Evolutionary conservation across 345 rosid species (phyloP).

Genomic region (Erodium maritimum): DNA sequence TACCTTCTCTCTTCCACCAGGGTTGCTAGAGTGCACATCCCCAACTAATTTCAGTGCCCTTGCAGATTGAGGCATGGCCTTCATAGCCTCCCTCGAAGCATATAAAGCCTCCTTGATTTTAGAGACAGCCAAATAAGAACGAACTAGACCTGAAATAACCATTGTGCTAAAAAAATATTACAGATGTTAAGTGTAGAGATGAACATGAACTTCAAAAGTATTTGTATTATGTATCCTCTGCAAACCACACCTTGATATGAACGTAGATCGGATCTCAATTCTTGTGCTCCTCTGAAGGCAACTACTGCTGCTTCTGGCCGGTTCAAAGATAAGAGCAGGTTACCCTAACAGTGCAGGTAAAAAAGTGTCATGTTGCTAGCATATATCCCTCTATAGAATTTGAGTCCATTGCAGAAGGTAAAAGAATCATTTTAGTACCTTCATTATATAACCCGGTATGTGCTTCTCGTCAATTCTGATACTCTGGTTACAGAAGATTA

Average conservation of each 20-base stretch:
- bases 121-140: conserved; percentile 78
- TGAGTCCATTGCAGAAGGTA: background rate
- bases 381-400: background rate
- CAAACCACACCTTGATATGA: conserved; percentile 75
- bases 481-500: conserved; percentile 44
- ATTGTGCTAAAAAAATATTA: background rate
- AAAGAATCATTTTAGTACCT: conserved; percentile 33
- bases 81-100: conserved; percentile 98
- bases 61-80: conserved; percentile 98
- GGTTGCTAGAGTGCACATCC: conserved; percentile 83
- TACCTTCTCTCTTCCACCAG: conserved; percentile 97
- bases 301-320: conserved; percentile 79
- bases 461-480: conserved; percentile 87
- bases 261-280: conserved; percentile 94
- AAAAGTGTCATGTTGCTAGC: background rate
- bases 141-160: conserved; percentile 69
- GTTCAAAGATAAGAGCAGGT: conserved; percentile 62
- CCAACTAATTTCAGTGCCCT: conserved; percentile 93
- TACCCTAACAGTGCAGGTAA: conserved; percentile 44
- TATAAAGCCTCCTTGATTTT: conserved; percentile 87
- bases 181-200: background rate
- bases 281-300: conserved; percentile 91
- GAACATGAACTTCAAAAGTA: background rate
- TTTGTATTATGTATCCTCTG: background rate
- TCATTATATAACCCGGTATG: conserved; percentile 82